Evolutionary conservation across 768 basidiomycete species (phyloP), one percentile per base, ranked within the genome.

Genomic region (Leccinum subgranulosum): DNA sequence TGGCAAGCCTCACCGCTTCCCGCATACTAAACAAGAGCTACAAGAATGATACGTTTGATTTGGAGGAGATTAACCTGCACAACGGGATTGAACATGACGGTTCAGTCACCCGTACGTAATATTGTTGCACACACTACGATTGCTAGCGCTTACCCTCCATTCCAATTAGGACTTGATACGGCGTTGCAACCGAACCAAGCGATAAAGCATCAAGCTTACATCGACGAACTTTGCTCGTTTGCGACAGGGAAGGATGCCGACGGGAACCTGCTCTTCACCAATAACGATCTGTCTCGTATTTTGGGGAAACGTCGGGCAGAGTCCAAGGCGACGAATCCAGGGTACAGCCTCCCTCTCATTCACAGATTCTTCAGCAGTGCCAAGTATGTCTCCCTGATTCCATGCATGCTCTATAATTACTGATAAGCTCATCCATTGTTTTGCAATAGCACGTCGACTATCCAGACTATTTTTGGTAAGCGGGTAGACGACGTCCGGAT

Each of bases 341-440:
- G 84, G 27, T 88, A 80, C 61, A 77, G 79, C 2, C 75, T 84
- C 6, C 70, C 62, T 49, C 64, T 70, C 11, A 61, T 73, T 50
- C 88, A 90, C 60, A 83, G 81, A 68, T 69, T 82, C 39, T 90
- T 91, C 65, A 84, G 84, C 7, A 83, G 81, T 60, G 74, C 84
- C 27, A 88, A 90, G 87, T 90, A 62, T 52, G 83, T 75, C 45
- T 2, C n/a, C n/a, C 27, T 4, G 3, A 9, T 3, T 52, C 27
- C 49, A 41, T 53, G 51, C 49, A 41, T 53, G 51, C 4, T 28
- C 21, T 27, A 7, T 25, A 31, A 29, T 5, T 39, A 25, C 9
- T 45, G 39, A 56, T 39, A 43, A 11, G 31, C 33, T 46, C 19
- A 39, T 34, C 7, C 17, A 23, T 39, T 45, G 4, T 1, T 52